Percentiles rank a stretch among this genome's conserved stretches.
These are phyloP conservation scores for Rhododendron mucronatum DNA, from an alignment of 148 eudicot species.

Conservation along the genomic window DNA sequence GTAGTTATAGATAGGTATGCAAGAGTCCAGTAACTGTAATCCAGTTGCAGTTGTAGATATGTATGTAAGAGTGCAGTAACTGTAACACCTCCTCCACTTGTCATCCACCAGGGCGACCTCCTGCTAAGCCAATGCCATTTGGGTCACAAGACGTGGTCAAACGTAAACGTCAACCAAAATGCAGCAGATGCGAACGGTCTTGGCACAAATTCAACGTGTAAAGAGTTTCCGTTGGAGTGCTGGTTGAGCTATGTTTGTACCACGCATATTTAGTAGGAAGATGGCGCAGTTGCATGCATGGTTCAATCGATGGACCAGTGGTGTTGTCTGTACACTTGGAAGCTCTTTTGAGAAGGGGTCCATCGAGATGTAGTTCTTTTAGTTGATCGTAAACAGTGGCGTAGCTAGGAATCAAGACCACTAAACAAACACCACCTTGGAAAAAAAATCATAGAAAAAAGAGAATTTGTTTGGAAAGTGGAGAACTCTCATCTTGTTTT, in stretches of 20 bases:
- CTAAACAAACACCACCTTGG: no score
- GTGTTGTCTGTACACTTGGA: not conserved
- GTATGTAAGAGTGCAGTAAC: slow-evolving; percentile 30
- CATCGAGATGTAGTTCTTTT: not conserved
- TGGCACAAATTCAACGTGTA: slow-evolving; percentile 88
- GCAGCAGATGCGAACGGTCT: slow-evolving; percentile 80
- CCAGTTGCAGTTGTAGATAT: no score
- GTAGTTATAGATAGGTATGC: slow-evolving; percentile 32
- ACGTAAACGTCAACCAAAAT: slow-evolving; percentile 58
- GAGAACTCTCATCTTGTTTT: no score
- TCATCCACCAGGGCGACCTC: slow-evolving; percentile 88
- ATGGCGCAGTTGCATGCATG: not conserved
- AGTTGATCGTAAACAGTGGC: not conserved
- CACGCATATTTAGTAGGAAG: not conserved
- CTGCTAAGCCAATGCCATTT: slow-evolving; percentile 39
- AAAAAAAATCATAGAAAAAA: no score
- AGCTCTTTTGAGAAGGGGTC: not conserved
- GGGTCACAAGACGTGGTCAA: slow-evolving; percentile 52
- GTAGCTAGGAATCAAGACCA: no score
- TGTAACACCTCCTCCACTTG: slow-evolving; percentile 94
- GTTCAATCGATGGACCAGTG: not conserved
- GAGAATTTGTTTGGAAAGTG: no score
- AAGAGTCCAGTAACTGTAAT: no score
- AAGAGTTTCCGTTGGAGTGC: slow-evolving; percentile 40
- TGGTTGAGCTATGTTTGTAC: slow-evolving; percentile 7